Conservation (phyloP, 139 green algal species). For the Penium margaritaceum region DNA sequence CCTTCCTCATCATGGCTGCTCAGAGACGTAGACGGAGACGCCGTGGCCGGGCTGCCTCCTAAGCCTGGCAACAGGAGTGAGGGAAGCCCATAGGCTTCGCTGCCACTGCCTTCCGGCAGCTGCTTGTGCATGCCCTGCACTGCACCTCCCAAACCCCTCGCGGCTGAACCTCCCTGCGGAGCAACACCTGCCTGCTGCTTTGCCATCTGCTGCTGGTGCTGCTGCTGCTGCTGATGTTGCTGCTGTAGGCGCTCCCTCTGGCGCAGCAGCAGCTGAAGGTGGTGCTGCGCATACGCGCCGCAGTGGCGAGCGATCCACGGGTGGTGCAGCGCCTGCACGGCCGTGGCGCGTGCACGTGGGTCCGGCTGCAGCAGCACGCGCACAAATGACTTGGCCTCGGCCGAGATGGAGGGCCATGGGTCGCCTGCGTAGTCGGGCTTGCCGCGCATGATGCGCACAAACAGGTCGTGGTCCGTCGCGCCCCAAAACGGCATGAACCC, state of each 20-base stretch:
- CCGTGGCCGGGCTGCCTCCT: too few species aligned
- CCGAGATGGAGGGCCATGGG: slow-evolving; percentile 70
- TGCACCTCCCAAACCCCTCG: too few species aligned
- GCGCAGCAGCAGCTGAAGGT: background rate
- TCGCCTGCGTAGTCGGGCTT: slow-evolving; percentile 61
- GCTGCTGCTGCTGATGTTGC: background rate
- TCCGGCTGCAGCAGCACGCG: slow-evolving; percentile 61
- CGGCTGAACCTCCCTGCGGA: too few species aligned
- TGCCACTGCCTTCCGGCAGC: too few species aligned
- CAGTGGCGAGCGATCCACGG: slow-evolving; percentile 4
- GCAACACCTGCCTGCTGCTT: too few species aligned
- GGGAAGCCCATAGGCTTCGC: too few species aligned
- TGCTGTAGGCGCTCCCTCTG: background rate
- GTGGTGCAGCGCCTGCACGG: slow-evolving; percentile 26
- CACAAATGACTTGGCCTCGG: slow-evolving; percentile 52
- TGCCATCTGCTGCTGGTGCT: background rate
- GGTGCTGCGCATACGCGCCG: background rate
- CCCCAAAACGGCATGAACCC: slow-evolving; percentile 35
- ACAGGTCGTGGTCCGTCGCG: slow-evolving; percentile 76
- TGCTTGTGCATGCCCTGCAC: too few species aligned
- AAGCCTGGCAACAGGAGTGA: too few species aligned
- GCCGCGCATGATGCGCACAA: slow-evolving; percentile 63
- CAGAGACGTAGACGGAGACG: too few species aligned
- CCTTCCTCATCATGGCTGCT: too few species aligned
- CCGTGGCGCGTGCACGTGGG: slow-evolving; percentile 67